Conservation (phyloP, 495 filamentous ascomycete species). For the Penicillium salamii region DNA sequence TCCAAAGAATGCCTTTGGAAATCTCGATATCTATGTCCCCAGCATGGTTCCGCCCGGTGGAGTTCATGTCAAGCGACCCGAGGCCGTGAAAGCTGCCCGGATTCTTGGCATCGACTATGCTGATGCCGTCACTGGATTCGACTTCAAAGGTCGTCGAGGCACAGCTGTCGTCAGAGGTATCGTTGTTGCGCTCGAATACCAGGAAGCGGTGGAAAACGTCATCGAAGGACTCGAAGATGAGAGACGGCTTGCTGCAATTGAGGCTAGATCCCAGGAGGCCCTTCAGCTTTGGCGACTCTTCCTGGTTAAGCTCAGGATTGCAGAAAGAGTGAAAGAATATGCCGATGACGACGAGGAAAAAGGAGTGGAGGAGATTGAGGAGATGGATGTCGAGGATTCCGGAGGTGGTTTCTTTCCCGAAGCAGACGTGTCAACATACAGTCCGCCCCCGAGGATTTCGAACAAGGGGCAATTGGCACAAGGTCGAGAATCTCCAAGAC, state of each 20-base stretch:
- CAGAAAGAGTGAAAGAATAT: constrained; percentile 69
- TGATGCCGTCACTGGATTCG: constrained; percentile 85
- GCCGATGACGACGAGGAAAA: constrained; percentile 49
- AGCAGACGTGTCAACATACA: constrained; percentile 30
- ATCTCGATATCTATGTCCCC: constrained; percentile 87
- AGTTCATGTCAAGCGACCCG: constrained; percentile 63
- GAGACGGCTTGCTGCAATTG: constrained; percentile 53
- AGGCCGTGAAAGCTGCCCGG: constrained; percentile 68
- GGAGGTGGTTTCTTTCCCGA: constrained; percentile 48
- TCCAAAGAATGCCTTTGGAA: constrained; percentile 84
- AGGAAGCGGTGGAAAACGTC: constrained; percentile 68
- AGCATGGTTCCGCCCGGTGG: constrained; percentile 89
- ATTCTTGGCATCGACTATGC: constrained; percentile 82
- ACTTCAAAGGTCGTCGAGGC: constrained; percentile 76
- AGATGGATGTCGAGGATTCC: constrained; percentile 19
- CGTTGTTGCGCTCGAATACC: constrained; percentile 67
- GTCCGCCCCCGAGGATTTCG: constrained; percentile 5
- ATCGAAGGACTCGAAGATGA: constrained; percentile 62
- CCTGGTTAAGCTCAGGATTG: constrained; percentile 70
- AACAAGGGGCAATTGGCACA: not conserved
- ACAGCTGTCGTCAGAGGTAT: constrained; percentile 76
- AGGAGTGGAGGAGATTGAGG: constrained; percentile 17
- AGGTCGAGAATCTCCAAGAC: not conserved
- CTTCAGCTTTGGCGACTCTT: constrained; percentile 76
- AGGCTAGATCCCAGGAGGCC: constrained; percentile 52